These are phyloP conservation scores for Sphaerobolus stellatus DNA, from an alignment of 1,284 basidiomycete species.

Conservation along the genomic window DNA sequence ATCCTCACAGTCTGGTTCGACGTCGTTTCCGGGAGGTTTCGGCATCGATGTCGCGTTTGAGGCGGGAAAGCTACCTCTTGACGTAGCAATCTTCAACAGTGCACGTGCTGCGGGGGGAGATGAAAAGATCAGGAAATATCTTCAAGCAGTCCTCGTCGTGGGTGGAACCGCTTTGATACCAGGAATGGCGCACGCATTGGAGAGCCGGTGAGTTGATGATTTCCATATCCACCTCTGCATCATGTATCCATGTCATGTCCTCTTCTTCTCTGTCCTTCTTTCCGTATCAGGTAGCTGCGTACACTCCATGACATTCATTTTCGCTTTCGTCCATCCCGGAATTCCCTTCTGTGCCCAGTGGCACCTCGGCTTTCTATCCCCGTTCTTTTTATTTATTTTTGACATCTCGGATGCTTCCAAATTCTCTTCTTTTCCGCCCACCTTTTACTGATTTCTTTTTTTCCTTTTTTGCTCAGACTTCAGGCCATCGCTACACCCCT, in stretches of 20 bases:
- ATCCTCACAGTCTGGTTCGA: constrained; percentile 16
- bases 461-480: constrained; percentile 48
- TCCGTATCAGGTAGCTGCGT: no score
- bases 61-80: constrained; percentile 88
- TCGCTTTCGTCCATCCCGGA: not conserved
- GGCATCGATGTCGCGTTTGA: constrained; percentile 80
- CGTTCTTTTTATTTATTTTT: constrained; percentile 18
- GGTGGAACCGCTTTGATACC: constrained; percentile 77
- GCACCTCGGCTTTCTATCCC: no score
- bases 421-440: no score
- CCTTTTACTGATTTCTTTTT: not conserved
- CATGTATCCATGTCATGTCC: no score
- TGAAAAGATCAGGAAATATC: constrained; percentile 87
- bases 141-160: constrained; percentile 86
- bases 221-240: not conserved
- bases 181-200: constrained; percentile 75
- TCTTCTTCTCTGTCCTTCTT: no score
- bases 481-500: constrained; percentile 84
- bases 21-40: constrained; percentile 28
- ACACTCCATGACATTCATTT: not conserved
- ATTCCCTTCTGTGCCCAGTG: no score
- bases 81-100: constrained; percentile 92
- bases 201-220: constrained; percentile 61
- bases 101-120: constrained; percentile 83
- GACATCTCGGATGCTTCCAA: no score